Conservation (phyloP, 2,329 filamentous ascomycete species). For the Neofusicoccum kwambonambiense region DNA sequence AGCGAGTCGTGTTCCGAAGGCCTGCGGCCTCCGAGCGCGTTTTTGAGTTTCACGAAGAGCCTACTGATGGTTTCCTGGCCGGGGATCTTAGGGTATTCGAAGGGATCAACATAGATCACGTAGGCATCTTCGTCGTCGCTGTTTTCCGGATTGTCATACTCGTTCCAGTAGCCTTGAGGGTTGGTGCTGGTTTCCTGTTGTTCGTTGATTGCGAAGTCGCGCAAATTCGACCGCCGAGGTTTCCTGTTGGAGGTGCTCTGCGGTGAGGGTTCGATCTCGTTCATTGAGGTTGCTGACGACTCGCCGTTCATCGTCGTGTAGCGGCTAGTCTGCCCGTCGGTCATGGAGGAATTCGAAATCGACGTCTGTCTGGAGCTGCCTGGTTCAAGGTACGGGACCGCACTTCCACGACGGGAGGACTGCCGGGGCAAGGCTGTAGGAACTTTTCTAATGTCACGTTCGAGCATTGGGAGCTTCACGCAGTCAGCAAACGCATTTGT, state of each 20-base stretch:
- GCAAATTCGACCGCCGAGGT: conserved; percentile 2
- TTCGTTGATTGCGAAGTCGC: background rate
- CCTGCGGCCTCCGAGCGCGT: conserved; percentile 18
- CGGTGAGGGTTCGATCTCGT: conserved; percentile 23
- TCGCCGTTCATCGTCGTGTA: conserved; percentile 30
- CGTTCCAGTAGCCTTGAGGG: conserved; percentile 71
- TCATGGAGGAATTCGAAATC: conserved; percentile 38
- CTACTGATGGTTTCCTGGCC: conserved; percentile 61
- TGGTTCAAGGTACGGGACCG: conserved; percentile 16
- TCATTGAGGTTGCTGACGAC: conserved; percentile 35
- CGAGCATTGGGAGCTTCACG: conserved; percentile 40
- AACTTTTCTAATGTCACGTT: conserved; percentile 54
- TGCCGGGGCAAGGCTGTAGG: conserved; percentile 39
- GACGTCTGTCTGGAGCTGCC: conserved; percentile 35
- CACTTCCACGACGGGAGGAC: conserved; percentile 27
- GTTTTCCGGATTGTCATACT: conserved; percentile 81
- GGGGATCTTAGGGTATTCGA: conserved; percentile 60
- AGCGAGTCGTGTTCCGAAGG: conserved; percentile 27
- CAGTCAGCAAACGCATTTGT: conserved; percentile 13
- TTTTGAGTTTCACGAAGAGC: conserved; percentile 45
- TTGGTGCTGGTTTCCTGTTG: conserved; percentile 8
- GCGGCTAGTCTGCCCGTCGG: conserved; percentile 35
- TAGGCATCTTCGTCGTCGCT: conserved; percentile 59
- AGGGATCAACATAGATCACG: conserved; percentile 71
- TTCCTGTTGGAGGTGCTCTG: background rate